phyloP scores from a whole-genome alignment of 306 rosid genomes.

The Dalbergia oliveri region DNA sequence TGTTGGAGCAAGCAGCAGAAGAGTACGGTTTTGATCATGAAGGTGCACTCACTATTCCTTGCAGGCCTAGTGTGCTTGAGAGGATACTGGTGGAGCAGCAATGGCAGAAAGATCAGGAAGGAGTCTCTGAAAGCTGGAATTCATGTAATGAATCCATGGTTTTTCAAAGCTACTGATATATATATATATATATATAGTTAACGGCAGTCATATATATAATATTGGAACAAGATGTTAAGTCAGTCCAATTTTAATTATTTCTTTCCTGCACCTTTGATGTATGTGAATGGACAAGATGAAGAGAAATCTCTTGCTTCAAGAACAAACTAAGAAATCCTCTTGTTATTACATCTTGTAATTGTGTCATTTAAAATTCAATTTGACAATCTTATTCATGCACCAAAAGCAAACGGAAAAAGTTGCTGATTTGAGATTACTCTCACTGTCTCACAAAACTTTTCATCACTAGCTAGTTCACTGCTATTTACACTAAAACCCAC shows the following conservation, averaged over 20 bases:
- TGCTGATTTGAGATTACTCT: background rate
- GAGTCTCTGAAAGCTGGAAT: background rate
- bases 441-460: background rate
- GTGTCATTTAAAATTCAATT: background rate
- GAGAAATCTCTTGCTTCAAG: too few relatives aligned
- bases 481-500: too few relatives aligned
- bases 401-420: background rate
- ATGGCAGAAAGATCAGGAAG: constrained; percentile 36
- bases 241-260: background rate
- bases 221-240: background rate
- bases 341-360: background rate
- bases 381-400: constrained; percentile 1
- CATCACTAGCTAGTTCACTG: background rate
- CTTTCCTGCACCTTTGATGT: background rate
- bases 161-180: constrained; percentile 39
- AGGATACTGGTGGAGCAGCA: constrained; percentile 61
- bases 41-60: constrained; percentile 78
- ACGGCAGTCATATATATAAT: background rate
- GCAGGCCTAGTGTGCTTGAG: constrained; percentile 71
- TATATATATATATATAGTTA: too few relatives aligned
- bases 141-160: constrained; percentile 37
- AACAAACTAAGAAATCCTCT: too few relatives aligned
- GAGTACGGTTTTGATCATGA: constrained; percentile 86
- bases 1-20: constrained; percentile 77
- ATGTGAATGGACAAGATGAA: background rate